Base-by-base conservation (phyloP, 805 yeast species). In the Starmerella gropengiesseri region DNA sequence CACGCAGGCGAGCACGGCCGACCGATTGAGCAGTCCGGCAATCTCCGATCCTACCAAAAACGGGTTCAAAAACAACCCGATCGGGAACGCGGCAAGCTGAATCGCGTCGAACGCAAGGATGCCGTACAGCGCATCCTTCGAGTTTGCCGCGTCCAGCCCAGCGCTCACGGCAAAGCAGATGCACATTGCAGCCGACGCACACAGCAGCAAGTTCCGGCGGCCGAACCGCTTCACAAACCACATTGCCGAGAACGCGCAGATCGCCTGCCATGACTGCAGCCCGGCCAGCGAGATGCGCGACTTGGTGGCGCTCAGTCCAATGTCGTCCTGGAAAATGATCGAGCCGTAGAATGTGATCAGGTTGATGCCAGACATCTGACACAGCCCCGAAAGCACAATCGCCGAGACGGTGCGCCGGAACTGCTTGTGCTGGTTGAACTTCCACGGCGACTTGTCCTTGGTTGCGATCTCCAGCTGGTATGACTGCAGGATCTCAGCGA, bases 311-410 rank as follows among this genome's bases (percentile, higher is more conserved):
- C 61, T 34, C 63, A 73, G 62, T 17, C 48, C 48, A 44, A 66
- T 66, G 30, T 64, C 61, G 13, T 43, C 43, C 46, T 66, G 69
- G 50, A 70, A 74, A 43, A 74, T 72, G 55, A 71, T 62, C 13
- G 76, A 75, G 1, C 78, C 77, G 49, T 74, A 75, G 55, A 73
- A 74, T 1, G 74, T 68, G 38, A 75, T 73, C 44, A 74, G 64
- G 52, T 75, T 75, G 52, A 74, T 73, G 20, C 80, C 81, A 39
- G 61, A 59, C 42, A 72, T 62, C 11, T 52, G 54, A n/a, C 52
- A 51, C 32, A 53, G 35, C 1, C 44, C 44, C 17, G 51, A 47
- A 16, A 53, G 36, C 13, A 41, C 43, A 8, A 53, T 39, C 74
- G 70, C 61, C 74, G 72, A 63, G 69, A 75, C 45, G 68, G 53